Percentiles rank a stretch among this genome's conserved stretches.
Evolutionary conservation across 2,329 filamentous ascomycete genomes (phyloP).

Genomic region (Mycosphaerella sp.): DNA sequence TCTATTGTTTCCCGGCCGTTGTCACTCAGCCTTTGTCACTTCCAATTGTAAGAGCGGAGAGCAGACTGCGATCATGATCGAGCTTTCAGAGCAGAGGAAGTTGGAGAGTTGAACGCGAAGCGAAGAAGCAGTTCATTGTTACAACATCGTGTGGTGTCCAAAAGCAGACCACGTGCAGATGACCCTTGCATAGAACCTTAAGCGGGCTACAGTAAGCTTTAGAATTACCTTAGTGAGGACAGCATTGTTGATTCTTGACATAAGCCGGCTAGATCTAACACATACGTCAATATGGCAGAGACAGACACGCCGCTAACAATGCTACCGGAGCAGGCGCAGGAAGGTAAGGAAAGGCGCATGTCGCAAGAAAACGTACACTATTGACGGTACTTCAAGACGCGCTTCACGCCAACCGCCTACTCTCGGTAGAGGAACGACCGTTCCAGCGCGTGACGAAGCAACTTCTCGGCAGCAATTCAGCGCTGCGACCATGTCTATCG

Average conservation of each 20-base stretch:
- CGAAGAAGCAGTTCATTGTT: neutral
- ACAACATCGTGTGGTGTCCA: neutral
- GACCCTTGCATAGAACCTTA: neutral
- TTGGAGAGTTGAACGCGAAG: neutral
- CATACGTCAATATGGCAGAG: neutral
- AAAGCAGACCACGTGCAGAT: too few species aligned
- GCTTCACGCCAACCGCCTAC: constrained; percentile 78
- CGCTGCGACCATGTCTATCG: constrained; percentile 49
- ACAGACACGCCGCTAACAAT: constrained; percentile 11
- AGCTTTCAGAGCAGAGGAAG: neutral
- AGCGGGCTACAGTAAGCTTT: too few species aligned
- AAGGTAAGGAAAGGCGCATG: constrained; percentile 18
- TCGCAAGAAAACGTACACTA: neutral
- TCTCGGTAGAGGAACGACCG: constrained; percentile 86
- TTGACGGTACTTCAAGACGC: constrained; percentile 52
- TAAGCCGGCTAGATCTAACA: neutral
- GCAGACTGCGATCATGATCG: neutral
- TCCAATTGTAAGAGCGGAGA: neutral
- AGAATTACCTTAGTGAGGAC: neutral
- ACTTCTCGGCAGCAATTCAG: constrained; percentile 61
- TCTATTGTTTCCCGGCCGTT: neutral
- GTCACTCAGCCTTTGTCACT: neutral
- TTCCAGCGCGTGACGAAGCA: constrained; percentile 85
- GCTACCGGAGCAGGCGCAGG: constrained; percentile 28
- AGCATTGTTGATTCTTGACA: neutral